Base-by-base conservation (phyloP, 257 asterid species). In the Coffea eugenioides region DNA sequence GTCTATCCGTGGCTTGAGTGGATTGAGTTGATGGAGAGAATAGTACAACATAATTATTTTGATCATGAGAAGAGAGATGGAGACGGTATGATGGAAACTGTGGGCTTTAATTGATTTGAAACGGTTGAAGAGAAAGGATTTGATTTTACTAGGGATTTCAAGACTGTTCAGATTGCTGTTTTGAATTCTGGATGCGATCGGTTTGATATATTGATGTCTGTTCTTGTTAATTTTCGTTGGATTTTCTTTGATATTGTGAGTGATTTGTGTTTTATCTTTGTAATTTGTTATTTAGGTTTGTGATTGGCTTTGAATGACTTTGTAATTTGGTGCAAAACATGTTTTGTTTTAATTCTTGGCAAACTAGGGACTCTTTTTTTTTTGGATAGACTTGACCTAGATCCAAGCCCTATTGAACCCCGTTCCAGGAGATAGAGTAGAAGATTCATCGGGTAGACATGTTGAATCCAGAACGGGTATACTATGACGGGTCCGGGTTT, bases 1-100 rank as follows among this genome's bases (percentile, higher is more conserved):
- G 94, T 90, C 76, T 98, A 95, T 82, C 99, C 97, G 0, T 95
- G 98, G 99, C 85, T 94, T 12, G 99, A 95, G 88, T 93, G 99
- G 99, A 80, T 95, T 56, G 97, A 89, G 86, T 78, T 95, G 82
- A 90, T 93, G 97, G 98, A 92, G 93, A 90, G 97, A 85, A 86
- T 95, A 66, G 88, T 95, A 81, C 90, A 92, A 89, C 99, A 92
- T 87, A 95, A 93, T 85, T 95, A 95, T 85, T 92, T 95, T 87
- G 99, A 95, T 84, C 91, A 90, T 72, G 88, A 69, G 90, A 93
- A 97, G 85, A 95, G 87, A 88, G 99, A 95, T 61, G 98, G 93
- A 86, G 97, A 93, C 25, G 90, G 89, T 2, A 89, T 95, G 98
- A 82, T 95, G 84, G 92, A 86, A 84, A 85, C 87, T 74, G 86